Evolutionary conservation across 2,329 filamentous ascomycete species (phyloP).

Genomic region (Penicillium frequentans): DNA sequence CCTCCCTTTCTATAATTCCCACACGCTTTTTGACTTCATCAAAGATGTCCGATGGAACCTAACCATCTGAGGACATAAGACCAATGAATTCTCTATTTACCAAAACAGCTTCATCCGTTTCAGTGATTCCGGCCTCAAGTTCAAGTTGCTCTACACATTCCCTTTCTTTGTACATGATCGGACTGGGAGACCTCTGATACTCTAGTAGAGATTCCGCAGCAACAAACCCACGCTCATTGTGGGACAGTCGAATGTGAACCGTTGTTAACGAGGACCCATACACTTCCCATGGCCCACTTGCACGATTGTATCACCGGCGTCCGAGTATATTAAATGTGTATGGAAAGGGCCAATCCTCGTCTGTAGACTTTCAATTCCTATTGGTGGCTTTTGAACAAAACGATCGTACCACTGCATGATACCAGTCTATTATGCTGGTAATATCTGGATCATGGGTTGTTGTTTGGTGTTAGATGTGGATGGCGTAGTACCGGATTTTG

Average conservation of each 20-base stretch:
- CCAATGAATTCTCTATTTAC: neutral
- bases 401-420: neutral
- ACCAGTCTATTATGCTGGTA: neutral
- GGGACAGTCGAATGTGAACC: neutral
- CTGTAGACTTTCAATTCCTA: neutral
- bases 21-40: neutral
- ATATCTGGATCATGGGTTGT: neutral
- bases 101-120: neutral
- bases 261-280: neutral
- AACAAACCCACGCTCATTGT: neutral
- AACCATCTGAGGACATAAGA: neutral
- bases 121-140: neutral
- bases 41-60: neutral
- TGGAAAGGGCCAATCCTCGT: neutral
- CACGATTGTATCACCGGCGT: neutral
- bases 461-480: neutral
- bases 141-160: neutral
- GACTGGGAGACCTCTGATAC: neutral
- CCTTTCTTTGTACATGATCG: neutral
- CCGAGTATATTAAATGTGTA: neutral
- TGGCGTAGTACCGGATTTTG: neutral
- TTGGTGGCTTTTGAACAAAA: neutral
- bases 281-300: neutral
- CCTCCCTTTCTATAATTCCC: neutral
- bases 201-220: neutral